A percentile compares a stretch with the other conserved stretches of the same genome.
Conservation (phyloP, 108 stramenopile species). For the Pseudonitzschia multiseries region DNA sequence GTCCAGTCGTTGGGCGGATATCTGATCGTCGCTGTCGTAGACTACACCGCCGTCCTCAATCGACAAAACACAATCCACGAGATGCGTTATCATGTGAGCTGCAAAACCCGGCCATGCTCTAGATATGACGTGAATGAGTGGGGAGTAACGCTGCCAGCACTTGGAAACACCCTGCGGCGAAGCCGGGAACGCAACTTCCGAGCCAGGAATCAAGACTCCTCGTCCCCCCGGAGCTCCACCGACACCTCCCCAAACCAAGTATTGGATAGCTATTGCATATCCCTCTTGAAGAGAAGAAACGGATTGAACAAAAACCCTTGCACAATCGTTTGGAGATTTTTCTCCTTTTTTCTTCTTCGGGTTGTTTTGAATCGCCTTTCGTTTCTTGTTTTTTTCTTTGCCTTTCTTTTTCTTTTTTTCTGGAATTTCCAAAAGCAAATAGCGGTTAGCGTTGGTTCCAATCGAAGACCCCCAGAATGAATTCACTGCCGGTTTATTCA, state of each 20-base stretch:
- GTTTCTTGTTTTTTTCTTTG: not conserved
- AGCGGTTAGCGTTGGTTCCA: conserved; percentile 35
- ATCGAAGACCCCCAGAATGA: conserved; percentile 23
- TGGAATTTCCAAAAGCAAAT: conserved; percentile 24
- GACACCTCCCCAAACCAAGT: conserved; percentile 60
- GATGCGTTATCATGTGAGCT: conserved; percentile 50
- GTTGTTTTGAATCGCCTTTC: not conserved
- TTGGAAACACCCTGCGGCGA: conserved; percentile 40
- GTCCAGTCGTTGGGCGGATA: conserved; percentile 27
- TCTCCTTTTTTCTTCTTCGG: conserved; percentile 24
- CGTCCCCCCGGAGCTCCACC: conserved; percentile 24
- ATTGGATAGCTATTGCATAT: conserved; percentile 40
- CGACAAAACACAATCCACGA: conserved; percentile 65
- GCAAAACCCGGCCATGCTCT: conserved; percentile 70
- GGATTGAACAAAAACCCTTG: conserved; percentile 45
- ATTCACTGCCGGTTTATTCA: conserved; percentile 24
- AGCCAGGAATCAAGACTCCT: conserved; percentile 34
- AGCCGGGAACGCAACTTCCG: conserved; percentile 34
- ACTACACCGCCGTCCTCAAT: conserved; percentile 30
- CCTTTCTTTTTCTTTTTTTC: conserved; percentile 28
- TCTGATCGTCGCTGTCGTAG: conserved; percentile 12
- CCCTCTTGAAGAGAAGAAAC: conserved; percentile 51
- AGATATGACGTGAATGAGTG: conserved; percentile 46
- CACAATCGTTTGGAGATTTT: conserved; percentile 45
- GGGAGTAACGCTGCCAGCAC: conserved; percentile 51